Evolutionary conservation across 257 asterid species (phyloP), one percentile per base, ranked within the genome.

Genomic region (Lantana camara): DNA sequence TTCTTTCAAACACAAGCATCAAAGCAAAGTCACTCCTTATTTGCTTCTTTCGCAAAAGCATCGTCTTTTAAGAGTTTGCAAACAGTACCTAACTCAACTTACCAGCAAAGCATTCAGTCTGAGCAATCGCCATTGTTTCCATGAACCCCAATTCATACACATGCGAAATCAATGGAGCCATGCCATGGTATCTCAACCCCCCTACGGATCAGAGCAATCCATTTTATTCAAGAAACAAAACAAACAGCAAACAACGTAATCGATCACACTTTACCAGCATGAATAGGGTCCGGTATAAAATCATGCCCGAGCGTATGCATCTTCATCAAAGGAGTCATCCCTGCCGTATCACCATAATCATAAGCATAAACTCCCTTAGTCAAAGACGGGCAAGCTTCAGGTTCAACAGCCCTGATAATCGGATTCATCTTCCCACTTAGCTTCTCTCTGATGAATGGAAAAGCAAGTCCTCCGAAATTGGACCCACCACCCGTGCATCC

Each of bases 231-330:
- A 9, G 40, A 35, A 4, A 35, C 8, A 35, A 3, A 35, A 35
- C 11, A 35, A 35, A 5, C 40, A 3, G 7, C 7, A 46, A 27
- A 8, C 23, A 53, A 30, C 2, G 32, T 27, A 53, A 49, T 23
- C 16, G 30, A 30, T 37, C 32, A 49, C 22, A 49, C 13, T 57
- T 73, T 50, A 88, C 98, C 97, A 16, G 98, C 85, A 70, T 93
- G 97, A 66, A 93, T 90, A 2, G 98, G 98, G 57, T 93, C 96
- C 0, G 98, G 98, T 24, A 90, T 83, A 64, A 93, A 93, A 69
- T 93, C 94, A 46, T 90, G 97, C 14, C 98, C 98, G n/a, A 93
- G 90, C 0, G 97, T 90, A 54, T 93, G 97, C 98, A 93, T 93
- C 84, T 93, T 93, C 98, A 93, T 83, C 80, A 93, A 65, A 24